Evolutionary conservation across 495 filamentous ascomycete genomes (phyloP), one percentile per base, ranked within the genome.

Genomic region (Aspergillus ostianus): DNA sequence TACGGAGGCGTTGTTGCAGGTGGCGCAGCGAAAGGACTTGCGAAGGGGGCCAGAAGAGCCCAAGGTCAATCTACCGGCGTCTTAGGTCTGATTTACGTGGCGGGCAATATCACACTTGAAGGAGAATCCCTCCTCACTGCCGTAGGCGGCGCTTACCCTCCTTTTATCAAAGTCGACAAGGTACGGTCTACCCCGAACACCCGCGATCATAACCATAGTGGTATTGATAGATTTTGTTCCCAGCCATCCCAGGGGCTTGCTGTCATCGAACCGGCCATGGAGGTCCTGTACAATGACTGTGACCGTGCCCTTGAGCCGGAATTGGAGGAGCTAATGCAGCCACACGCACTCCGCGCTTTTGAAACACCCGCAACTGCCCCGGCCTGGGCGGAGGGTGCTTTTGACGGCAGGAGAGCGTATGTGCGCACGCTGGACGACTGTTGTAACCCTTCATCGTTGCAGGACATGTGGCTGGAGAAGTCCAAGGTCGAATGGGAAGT

Each of bases 401-500:
- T 56, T 47, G 53, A 56, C 48, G 53, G 53, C 3, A 27, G 53
- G 21, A 56, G 53, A 30, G 53, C 53, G 53, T 56, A 56, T 56
- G 53, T 56, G 53, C 53, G 53, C 0, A 48, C 53, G 0, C 44
- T 56, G 20, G 53, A 56, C 44, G 53, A 56, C 44, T 56, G 53
- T 17, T 56, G 41, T 47, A 56, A 56, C 20, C 53, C 53, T 29
- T 44, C 44, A 3, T 47, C 44, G 12, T 48, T 56, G 53, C 53
- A 56, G 53, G 44, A 56, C 48, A 17, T 56, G 21, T 56, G 53
- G 53, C 21, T 56, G 53, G 53, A 47, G 44, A 56, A 56, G 20
- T 56, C 53, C 21, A 56, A 56, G 53, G 53, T 56, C 44, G 53
- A 56, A 30, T 56, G 53, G 53, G 53, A 56, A 6, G 53, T 56